phyloP scores from a whole-genome alignment of 495 filamentous ascomycete species.

The Talaromyces wortmannii region DNA sequence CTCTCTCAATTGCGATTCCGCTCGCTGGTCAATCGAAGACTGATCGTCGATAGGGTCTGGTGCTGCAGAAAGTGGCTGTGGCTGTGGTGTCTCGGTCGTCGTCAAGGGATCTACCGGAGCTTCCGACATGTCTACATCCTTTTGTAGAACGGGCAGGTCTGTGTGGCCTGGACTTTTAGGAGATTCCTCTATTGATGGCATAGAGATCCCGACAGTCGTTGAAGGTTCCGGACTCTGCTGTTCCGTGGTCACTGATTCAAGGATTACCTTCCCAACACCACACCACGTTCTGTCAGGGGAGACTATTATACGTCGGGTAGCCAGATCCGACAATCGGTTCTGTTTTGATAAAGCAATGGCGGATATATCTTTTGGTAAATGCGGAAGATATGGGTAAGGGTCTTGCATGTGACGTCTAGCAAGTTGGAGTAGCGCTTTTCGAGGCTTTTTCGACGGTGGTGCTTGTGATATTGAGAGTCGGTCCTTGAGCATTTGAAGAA shows the following conservation, averaged over 20 bases:
- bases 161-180: constrained; percentile 7
- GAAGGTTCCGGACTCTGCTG: constrained; percentile 27
- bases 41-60: constrained; percentile 29
- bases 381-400: constrained; percentile 69
- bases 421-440: constrained; percentile 53
- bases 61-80: background rate
- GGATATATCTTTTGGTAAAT: constrained; percentile 22
- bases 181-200: constrained; percentile 20
- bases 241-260: constrained; percentile 40
- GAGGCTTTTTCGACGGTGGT: constrained; percentile 54
- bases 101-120: background rate
- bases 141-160: constrained; percentile 1
- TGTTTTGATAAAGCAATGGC: constrained; percentile 22
- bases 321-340: constrained; percentile 20
- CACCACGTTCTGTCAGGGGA: constrained; percentile 41
- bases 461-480: constrained; percentile 62
- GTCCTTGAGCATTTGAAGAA: constrained; percentile 65
- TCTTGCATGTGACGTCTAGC: constrained; percentile 60
- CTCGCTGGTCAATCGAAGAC: constrained; percentile 31
- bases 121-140: constrained; percentile 8
- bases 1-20: constrained; percentile 36
- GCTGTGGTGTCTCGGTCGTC: background rate
- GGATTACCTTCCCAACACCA: constrained; percentile 49
- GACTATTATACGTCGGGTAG: constrained; percentile 19
- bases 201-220: constrained; percentile 25